Evolutionary conservation across 345 rosid genomes (phyloP), one percentile per base, ranked within the genome.

Genomic region (Eucalyptus lansdowneana): DNA sequence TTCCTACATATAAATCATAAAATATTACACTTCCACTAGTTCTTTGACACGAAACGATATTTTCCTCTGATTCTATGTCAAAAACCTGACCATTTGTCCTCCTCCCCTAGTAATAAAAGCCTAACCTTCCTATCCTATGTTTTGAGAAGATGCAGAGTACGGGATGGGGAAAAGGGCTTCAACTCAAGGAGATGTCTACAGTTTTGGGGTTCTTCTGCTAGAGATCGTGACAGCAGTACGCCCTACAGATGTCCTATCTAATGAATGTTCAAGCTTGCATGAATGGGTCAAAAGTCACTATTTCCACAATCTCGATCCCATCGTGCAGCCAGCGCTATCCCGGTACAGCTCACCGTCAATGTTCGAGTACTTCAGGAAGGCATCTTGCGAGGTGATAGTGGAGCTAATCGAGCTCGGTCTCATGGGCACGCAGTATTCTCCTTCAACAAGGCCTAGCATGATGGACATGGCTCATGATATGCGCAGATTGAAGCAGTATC

Each of bases 141-240:
- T 15, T 80, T 76, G 47, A 22, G 56, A 44, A 29, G 37, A 11
- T 89, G 49, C 92, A 98, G 99, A 98, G 89, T 97, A 98, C 27
- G 99, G 98, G 67, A 93, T 95, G 95, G 98, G 98, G 14, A 96
- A 91, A 91, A 90, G 94, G 1, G 97, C 96, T 72, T 98, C 99
- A 4, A 93, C 93, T 12, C 92, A 94, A 21, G 99, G 99, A 88
- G 99, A 98, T 90, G 99, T 96, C 13, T 98, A 90, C 90, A 97
- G 99, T 90, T 97, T 93, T 34, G 99, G 99, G 34, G 95, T 98
- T 50, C 95, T 98, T 11, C 5, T 97, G 89, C 91, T 98, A 49
- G 99, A 98, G 91, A 96, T 96, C 76, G 91, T 95, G 45, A 93
- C 95, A 1, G 98, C 97, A 91, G 93, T 90, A 89, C 91, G 96